phyloP scores from a whole-genome alignment of 2,329 filamentous ascomycete species.

The Alternaria consortialis region DNA sequence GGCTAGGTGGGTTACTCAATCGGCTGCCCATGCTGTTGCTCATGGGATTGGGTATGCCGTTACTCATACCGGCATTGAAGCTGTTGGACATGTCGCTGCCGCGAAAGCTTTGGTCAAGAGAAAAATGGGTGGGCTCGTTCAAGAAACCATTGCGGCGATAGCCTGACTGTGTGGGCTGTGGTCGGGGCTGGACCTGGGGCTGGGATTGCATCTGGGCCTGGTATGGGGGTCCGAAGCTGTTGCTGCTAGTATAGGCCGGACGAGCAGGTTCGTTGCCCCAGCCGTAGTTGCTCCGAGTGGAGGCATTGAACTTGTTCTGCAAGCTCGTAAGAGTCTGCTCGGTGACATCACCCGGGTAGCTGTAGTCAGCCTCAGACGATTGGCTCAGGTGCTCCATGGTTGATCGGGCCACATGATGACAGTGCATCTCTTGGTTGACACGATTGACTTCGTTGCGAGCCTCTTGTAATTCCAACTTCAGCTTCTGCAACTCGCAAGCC shows the following conservation, averaged over 20 bases:
- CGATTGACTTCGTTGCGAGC: constrained; percentile 75
- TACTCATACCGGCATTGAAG: constrained; percentile 24
- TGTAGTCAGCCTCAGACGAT: constrained; percentile 61
- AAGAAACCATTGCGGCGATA: constrained; percentile 46
- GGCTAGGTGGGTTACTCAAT: constrained; percentile 46
- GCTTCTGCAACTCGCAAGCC: constrained; percentile 69
- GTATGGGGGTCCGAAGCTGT: constrained; percentile 34
- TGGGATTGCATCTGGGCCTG: constrained; percentile 25
- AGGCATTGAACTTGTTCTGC: constrained; percentile 62
- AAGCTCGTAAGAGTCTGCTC: constrained; percentile 61
- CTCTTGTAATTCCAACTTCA: constrained; percentile 75
- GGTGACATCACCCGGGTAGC: constrained; percentile 55
- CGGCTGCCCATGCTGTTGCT: constrained; percentile 17
- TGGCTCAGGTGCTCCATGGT: constrained; percentile 67
- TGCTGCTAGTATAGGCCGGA: constrained; percentile 34
- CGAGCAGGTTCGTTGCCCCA: constrained; percentile 41
- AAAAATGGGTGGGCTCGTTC: constrained; percentile 51
- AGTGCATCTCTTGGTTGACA: constrained; percentile 75
- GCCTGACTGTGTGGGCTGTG: constrained; percentile 27
- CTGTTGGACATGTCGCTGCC: constrained; percentile 25
- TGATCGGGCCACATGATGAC: constrained; percentile 68
- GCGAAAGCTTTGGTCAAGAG: constrained; percentile 46
- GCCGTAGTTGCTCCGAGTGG: constrained; percentile 52
- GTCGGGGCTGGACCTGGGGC: constrained; percentile 23
- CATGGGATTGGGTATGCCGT: constrained; percentile 22